Percentiles rank a stretch among this genome's conserved stretches.
Conservation (phyloP, 2,329 filamentous ascomycete species). For the Cytospora mali region DNA sequence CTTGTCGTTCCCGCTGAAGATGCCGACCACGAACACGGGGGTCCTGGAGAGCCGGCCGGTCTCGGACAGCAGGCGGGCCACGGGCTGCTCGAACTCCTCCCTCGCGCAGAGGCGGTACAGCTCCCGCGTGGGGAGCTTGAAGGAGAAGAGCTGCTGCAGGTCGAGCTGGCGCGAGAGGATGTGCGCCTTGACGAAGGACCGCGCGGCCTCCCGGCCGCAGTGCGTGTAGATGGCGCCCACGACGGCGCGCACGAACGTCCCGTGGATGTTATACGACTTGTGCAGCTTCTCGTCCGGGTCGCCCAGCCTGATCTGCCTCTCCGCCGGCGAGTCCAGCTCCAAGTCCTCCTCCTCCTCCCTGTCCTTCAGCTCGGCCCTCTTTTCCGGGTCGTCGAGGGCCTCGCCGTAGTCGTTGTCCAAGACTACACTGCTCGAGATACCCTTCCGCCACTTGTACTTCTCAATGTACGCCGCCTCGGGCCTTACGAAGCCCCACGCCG, state of each 20-base stretch:
- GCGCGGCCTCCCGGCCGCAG: slow-evolving; percentile 74
- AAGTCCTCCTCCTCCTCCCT: slow-evolving; percentile 32
- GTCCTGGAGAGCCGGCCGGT: slow-evolving; percentile 83
- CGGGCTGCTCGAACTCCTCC: slow-evolving; percentile 84
- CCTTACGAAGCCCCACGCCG: slow-evolving; percentile 55
- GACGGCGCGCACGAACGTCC: slow-evolving; percentile 80
- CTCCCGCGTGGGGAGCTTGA: slow-evolving; percentile 82
- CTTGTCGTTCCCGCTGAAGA: slow-evolving; percentile 89
- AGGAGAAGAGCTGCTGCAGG: slow-evolving; percentile 77
- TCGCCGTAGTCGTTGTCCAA: slow-evolving; percentile 87
- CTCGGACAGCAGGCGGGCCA: slow-evolving; percentile 86
- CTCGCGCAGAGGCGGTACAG: slow-evolving; percentile 80
- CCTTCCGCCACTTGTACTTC: slow-evolving; percentile 63
- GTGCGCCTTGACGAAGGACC: slow-evolving; percentile 81
- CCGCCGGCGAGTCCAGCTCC: slow-evolving; percentile 16
- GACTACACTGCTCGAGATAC: slow-evolving; percentile 75
- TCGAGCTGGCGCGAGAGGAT: slow-evolving; percentile 80
- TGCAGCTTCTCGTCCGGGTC: slow-evolving; percentile 34
- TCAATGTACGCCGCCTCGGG: slow-evolving; percentile 50
- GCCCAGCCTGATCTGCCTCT: slow-evolving; percentile 30
- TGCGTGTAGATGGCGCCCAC: slow-evolving; percentile 86
- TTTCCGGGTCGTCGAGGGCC: slow-evolving; percentile 35
- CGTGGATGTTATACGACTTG: slow-evolving; percentile 43
- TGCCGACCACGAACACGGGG: slow-evolving; percentile 91
- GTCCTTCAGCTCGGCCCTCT: slow-evolving; percentile 32